Conservation (phyloP, 768 basidiomycete genomes). For the Serendipita sp. region DNA sequence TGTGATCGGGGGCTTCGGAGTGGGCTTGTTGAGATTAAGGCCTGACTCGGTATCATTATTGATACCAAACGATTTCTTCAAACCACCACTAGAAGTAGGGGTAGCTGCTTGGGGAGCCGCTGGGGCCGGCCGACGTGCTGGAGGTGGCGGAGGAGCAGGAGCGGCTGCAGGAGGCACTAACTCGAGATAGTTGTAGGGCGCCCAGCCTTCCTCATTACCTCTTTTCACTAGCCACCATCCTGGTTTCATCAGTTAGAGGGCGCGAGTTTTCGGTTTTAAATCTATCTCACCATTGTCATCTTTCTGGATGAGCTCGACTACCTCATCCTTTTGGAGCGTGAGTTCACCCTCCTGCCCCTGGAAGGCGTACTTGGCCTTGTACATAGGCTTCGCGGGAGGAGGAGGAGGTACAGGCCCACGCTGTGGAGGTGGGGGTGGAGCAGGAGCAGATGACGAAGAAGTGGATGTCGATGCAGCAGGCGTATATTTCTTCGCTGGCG, state of each 20-base stretch:
- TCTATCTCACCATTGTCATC: conserved; percentile 51
- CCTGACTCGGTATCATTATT: conserved; percentile 19
- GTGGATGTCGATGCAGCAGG: conserved; percentile 17
- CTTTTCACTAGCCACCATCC: conserved; percentile 96
- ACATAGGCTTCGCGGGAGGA: conserved; percentile 44
- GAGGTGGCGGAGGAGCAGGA: conserved; percentile 51
- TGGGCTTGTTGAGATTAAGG: conserved; percentile 26
- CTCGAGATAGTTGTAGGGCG: conserved; percentile 87
- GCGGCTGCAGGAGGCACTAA: conserved; percentile 52
- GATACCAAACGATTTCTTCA: conserved; percentile 13
- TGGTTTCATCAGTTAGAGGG: conserved; percentile 9
- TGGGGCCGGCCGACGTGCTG: conserved; percentile 27
- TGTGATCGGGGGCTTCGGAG: conserved; percentile 37
- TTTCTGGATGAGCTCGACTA: conserved; percentile 84
- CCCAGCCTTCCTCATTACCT: conserved; percentile 75
- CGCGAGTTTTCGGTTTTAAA: neutral
- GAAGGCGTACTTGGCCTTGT: conserved; percentile 86
- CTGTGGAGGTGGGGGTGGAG: conserved; percentile 27
- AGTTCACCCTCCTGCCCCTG: conserved; percentile 88
- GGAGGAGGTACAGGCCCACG: conserved; percentile 41
- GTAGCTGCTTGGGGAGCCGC: conserved; percentile 27
- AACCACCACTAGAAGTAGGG: conserved; percentile 22
- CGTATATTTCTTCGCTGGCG: conserved; percentile 23
- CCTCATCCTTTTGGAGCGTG: conserved; percentile 74
- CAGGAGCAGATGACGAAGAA: conserved; percentile 24